These are phyloP conservation scores for Nemania abortiva DNA, from an alignment of 2,329 filamentous ascomycete genomes.

Conservation along the genomic window DNA sequence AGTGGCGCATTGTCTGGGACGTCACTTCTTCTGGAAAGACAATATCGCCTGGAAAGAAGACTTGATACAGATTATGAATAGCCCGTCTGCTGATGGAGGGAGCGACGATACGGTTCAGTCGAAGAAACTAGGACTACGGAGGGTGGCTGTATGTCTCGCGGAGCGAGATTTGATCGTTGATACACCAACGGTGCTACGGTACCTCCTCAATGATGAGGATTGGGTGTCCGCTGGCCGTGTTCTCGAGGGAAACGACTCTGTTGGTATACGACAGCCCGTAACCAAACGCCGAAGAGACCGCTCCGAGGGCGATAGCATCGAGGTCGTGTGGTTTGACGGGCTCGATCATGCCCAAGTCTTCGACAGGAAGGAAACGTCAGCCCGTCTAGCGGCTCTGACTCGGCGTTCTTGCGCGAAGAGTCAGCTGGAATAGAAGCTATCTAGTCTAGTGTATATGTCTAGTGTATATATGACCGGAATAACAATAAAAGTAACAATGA, in stretches of 20 bases:
- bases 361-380: slow-evolving; percentile 51
- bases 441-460: too few relatives aligned
- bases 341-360: slow-evolving; percentile 75
- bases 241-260: slow-evolving; percentile 42
- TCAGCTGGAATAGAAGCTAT: slow-evolving; percentile 25
- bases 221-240: slow-evolving; percentile 41
- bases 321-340: slow-evolving; percentile 70
- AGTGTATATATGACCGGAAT: slow-evolving; percentile 12
- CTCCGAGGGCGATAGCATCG: slow-evolving; percentile 57
- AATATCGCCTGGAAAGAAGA: slow-evolving; percentile 79
- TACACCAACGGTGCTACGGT: slow-evolving; percentile 67
- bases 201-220: slow-evolving; percentile 60
- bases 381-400: slow-evolving; percentile 48
- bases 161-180: slow-evolving; percentile 75
- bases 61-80: slow-evolving; percentile 54
- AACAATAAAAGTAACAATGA: slow-evolving; percentile 18
- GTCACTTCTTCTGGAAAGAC: slow-evolving; percentile 79
- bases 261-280: slow-evolving; percentile 46
- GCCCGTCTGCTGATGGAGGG: slow-evolving; percentile 25
- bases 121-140: slow-evolving; percentile 34
- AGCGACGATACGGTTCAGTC: slow-evolving; percentile 27
- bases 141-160: slow-evolving; percentile 68
- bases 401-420: slow-evolving; percentile 45
- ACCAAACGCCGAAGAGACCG: slow-evolving; percentile 32
- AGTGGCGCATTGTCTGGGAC: slow-evolving; percentile 71